Base-by-base conservation (phyloP, 2,329 filamentous ascomycete genomes). In the Cladophialophora immunda region DNA sequence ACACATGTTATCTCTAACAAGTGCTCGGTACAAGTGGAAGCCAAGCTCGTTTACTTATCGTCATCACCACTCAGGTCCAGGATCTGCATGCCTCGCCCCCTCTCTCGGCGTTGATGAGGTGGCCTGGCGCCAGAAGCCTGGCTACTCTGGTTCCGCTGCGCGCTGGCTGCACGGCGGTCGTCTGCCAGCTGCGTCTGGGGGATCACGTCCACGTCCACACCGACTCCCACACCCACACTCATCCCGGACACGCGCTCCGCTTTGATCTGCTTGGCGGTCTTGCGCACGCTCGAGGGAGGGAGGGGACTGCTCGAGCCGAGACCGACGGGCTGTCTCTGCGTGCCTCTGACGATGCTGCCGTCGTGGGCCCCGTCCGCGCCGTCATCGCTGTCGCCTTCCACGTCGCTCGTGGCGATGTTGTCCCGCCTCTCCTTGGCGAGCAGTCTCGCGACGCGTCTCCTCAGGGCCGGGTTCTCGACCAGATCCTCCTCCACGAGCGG, bases 391-490 rank as follows among this genome's bases (percentile, higher is more conserved):
- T 68, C 65, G n/a, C 56, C 60, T 54, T 69, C 63, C 25, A 68
- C 58, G 53, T 71, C 68, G 22, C 58, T 68, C 32, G 62, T 68
- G 7, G 60, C 70, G 30, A 32, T 68, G 71, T 53, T 75, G 72
- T 9, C 73, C 73, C 66, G 67, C 71, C 62, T 65, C 59, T 41
- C 56, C 56, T 65, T 30, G 30, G 64, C 76, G 58, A 78, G 69
- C 0, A 74, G 74, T 11, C 81, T 75, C 19, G 76, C 74, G 30
- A 82, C 77, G 32, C 78, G 76, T 19, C 80, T 73, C 25, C 79
- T 61, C 34, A 83, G 65, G 9, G 79, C 78, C 1, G 76, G 73
- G 70, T 84, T 80, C 9, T 73, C 68, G 50, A 75, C 73, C 36
- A 85, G 72, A 73, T 82, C 79, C 5, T 70, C 72, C 17, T 73